These are phyloP conservation scores for Schizophyllum amplum DNA, from an alignment of 1,284 basidiomycete species.

Conservation along the genomic window DNA sequence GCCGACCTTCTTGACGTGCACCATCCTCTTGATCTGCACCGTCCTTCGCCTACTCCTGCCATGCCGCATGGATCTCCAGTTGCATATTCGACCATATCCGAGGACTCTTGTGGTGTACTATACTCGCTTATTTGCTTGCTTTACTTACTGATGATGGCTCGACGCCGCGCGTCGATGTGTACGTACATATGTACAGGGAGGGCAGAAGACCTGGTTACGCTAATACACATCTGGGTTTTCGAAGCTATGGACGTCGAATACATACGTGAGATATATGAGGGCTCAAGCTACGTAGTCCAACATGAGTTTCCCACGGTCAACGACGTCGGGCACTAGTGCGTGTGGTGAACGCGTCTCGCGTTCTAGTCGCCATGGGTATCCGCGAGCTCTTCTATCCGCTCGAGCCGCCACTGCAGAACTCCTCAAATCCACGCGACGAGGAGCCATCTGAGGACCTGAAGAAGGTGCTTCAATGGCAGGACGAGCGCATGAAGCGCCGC, in stretches of 20 bases:
- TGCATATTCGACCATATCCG: no score
- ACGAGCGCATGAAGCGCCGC: conserved; percentile 59
- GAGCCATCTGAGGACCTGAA: conserved; percentile 44
- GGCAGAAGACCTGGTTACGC: no score
- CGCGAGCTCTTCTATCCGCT: conserved; percentile 16
- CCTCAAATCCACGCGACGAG: conserved; percentile 43
- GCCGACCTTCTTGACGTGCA: no score
- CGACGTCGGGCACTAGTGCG: neutral
- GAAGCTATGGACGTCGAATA: conserved; percentile 2
- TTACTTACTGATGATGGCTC: no score
- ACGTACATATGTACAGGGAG: no score
- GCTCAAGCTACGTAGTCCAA: no score
- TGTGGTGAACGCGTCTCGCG: neutral
- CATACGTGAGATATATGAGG: conserved; percentile 22
- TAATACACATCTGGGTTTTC: neutral
- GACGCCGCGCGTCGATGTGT: no score
- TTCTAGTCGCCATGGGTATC: neutral
- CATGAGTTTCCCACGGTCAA: neutral
- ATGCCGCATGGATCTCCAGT: no score
- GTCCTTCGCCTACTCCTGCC: no score
- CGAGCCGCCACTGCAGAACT: conserved; percentile 43
- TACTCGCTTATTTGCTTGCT: no score
- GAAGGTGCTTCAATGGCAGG: conserved; percentile 60
- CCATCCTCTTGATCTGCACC: no score
- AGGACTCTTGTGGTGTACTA: no score